Percentiles rank a stretch among this genome's conserved stretches.
Evolutionary conservation across 495 filamentous ascomycete species (phyloP).

Genomic region (Penicillium cinerascens): DNA sequence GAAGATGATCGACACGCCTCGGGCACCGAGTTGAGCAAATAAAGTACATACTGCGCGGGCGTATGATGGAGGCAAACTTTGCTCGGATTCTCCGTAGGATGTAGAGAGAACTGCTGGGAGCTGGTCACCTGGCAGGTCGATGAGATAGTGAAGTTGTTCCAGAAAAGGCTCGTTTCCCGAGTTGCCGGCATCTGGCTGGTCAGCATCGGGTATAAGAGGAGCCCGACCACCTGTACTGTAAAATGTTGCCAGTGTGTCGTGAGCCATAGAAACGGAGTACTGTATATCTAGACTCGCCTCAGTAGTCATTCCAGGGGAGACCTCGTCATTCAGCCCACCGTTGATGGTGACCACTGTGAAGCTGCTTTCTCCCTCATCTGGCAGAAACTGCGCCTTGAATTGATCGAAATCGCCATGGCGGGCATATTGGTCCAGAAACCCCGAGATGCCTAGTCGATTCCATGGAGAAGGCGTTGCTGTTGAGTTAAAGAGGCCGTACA

Average conservation of each 20-base stretch:
- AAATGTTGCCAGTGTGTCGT: conserved; percentile 55
- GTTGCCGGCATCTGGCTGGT: conserved; percentile 32
- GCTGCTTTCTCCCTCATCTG: conserved; percentile 49
- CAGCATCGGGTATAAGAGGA: conserved; percentile 52
- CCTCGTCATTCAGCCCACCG: conserved; percentile 53
- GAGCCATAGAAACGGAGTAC: conserved; percentile 60
- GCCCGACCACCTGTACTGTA: conserved; percentile 66
- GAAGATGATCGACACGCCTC: conserved; percentile 69
- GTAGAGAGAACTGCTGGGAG: conserved; percentile 73
- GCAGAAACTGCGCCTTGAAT: conserved; percentile 52
- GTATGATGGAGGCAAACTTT: conserved; percentile 56
- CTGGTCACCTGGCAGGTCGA: conserved; percentile 54
- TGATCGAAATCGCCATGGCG: conserved; percentile 52
- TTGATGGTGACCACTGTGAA: conserved; percentile 63
- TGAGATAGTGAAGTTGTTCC: conserved; percentile 69
- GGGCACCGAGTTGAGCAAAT: conserved; percentile 67
- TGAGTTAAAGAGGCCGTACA: conserved; percentile 57
- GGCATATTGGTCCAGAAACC: conserved; percentile 66
- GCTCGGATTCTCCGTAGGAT: conserved; percentile 57
- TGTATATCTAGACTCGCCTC: conserved; percentile 76
- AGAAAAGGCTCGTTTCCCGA: conserved; percentile 80
- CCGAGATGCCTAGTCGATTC: conserved; percentile 61
- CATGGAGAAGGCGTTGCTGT: conserved; percentile 29
- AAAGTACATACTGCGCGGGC: conserved; percentile 63
- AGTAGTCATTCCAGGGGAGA: conserved; percentile 24